phyloP scores from a whole-genome alignment of 2,329 filamentous ascomycete genomes.

The Cryphonectria naterciae region DNA sequence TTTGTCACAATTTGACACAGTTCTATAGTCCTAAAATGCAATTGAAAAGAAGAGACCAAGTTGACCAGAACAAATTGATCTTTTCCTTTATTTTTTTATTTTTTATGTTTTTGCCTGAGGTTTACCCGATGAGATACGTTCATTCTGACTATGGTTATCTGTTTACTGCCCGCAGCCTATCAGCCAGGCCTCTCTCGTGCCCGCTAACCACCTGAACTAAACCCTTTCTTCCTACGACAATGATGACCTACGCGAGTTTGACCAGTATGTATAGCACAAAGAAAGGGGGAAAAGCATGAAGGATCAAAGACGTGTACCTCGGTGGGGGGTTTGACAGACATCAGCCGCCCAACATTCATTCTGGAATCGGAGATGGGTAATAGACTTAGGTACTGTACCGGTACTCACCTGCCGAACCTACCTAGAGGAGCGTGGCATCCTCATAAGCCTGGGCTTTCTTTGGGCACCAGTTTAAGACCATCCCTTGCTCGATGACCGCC shows the following conservation, averaged over 20 bases:
- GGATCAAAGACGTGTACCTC: neutral
- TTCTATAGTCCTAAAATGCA: no score
- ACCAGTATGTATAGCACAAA: neutral
- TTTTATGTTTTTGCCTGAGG: neutral
- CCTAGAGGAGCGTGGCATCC: neutral
- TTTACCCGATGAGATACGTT: no score
- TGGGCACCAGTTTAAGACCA: neutral
- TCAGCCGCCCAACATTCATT: neutral
- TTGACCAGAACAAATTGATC: no score
- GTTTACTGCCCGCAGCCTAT: no score
- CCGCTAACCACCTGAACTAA: neutral
- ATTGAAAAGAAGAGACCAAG: no score
- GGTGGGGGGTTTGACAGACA: neutral
- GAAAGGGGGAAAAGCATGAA: neutral
- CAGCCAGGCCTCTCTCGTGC: no score
- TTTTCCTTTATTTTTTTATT: no score
- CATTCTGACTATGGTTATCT: no score
- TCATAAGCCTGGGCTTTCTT: neutral
- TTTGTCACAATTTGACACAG: neutral
- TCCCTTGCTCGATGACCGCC: neutral
- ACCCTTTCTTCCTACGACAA: neutral
- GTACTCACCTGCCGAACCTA: constrained; percentile 5
- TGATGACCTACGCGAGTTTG: neutral
- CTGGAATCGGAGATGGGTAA: neutral
- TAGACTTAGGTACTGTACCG: neutral